phyloP scores from a whole-genome alignment of 75 land plant genomes.

The Isoetes taiwanensis region DNA sequence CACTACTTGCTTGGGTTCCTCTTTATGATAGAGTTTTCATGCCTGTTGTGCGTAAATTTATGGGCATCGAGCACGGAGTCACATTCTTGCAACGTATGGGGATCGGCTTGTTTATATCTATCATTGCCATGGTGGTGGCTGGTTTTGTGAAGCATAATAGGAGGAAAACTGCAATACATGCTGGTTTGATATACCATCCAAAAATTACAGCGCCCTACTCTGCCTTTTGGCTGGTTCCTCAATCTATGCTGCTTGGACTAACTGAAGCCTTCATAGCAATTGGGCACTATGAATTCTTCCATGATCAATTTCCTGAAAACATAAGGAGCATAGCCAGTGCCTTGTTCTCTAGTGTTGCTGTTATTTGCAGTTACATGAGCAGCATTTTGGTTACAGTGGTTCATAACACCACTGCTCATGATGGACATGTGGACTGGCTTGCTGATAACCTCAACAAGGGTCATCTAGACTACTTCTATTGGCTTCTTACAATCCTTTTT shows the following conservation, averaged over 20 bases:
- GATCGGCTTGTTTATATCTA: slow-evolving; percentile 3
- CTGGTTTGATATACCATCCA: slow-evolving; percentile 15
- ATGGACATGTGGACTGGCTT: slow-evolving; percentile 33
- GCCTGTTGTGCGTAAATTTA: neutral
- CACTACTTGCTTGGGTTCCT: slow-evolving; percentile 1
- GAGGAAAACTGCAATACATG: neutral
- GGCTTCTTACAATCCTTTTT: too few relatives aligned
- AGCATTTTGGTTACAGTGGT: slow-evolving; percentile 32
- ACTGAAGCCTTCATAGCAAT: neutral
- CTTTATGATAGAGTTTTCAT: neutral
- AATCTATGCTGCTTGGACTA: neutral
- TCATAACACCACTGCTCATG: slow-evolving; percentile 27
- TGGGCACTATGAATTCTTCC: neutral
- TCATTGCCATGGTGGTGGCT: neutral
- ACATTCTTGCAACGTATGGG: neutral
- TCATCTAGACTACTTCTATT: slow-evolving; percentile 42
- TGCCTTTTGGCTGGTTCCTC: slow-evolving; percentile 3
- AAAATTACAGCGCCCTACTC: neutral
- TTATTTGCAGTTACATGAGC: slow-evolving; percentile 41
- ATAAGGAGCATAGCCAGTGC: slow-evolving; percentile 16
- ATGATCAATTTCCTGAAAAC: neutral
- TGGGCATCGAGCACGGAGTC: neutral
- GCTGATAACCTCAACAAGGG: slow-evolving; percentile 31
- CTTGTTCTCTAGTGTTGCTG: slow-evolving; percentile 26
- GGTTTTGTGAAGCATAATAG: neutral